Conservation (phyloP, 257 asterid genomes). For the Solanum stenotomum region DNA sequence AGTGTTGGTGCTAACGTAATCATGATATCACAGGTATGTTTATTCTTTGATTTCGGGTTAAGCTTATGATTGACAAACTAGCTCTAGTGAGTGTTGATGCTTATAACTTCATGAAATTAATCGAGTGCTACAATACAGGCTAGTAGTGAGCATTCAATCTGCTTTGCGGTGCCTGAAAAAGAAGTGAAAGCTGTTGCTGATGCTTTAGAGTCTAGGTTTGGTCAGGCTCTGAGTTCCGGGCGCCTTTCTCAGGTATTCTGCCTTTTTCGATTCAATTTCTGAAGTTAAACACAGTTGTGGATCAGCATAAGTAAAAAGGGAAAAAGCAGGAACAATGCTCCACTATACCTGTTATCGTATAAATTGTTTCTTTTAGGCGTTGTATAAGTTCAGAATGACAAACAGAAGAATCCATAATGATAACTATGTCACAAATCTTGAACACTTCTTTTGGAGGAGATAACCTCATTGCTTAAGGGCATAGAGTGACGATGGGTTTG, state of each 20-base stretch:
- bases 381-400: background rate
- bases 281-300: background rate
- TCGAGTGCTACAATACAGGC: conserved; percentile 47
- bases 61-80: background rate
- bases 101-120: background rate
- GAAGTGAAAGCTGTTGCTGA: conserved; percentile 88
- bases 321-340: background rate
- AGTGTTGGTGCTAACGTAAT: conserved; percentile 97
- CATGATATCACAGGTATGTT: conserved; percentile 89
- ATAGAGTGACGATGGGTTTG: background rate
- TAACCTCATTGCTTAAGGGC: background rate
- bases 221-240: conserved; percentile 86
- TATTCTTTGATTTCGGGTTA: background rate
- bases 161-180: conserved; percentile 97
- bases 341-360: background rate
- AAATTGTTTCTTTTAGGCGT: background rate
- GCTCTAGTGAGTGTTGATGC: background rate
- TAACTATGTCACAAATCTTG: background rate
- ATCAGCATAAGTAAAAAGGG: background rate
- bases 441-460: background rate
- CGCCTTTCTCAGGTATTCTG: conserved; percentile 87
- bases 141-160: conserved; percentile 97
- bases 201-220: conserved; percentile 77
- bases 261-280: background rate
- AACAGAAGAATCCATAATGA: background rate